A percentile compares a stretch with the other conserved stretches of the same genome.
phyloP scores from a whole-genome alignment of 176 grass and related monocot genomes.

The Carex littledalei region DNA sequence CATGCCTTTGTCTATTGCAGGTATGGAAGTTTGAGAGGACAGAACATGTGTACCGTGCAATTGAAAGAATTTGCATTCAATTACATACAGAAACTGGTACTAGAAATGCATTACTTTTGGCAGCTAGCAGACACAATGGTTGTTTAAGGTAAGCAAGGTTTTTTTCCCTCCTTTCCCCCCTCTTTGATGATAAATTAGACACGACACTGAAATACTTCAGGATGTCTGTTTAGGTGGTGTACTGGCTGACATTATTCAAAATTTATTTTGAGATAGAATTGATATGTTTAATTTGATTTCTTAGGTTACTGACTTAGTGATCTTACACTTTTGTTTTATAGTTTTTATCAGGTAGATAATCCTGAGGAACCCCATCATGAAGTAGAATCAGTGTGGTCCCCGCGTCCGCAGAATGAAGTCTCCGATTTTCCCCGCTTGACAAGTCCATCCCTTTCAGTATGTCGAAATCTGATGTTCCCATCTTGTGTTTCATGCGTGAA shows the following conservation, averaged over 20 bases:
- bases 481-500: constrained; percentile 5
- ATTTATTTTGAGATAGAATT: no score
- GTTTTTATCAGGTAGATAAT: neutral
- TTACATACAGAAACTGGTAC: constrained; percentile 8
- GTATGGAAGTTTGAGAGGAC: constrained; percentile 6
- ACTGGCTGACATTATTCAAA: no score
- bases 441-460: neutral
- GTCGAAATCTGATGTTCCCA: neutral
- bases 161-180: no score
- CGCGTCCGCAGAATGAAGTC: neutral
- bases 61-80: neutral
- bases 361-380: neutral
- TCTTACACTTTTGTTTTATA: neutral
- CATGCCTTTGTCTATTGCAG: constrained; percentile 1
- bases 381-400: neutral
- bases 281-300: neutral
- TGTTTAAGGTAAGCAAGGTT: neutral
- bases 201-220: no score
- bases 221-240: no score
- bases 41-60: neutral
- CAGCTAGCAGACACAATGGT: neutral
- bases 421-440: neutral
- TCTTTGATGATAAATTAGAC: no score
- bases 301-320: neutral
- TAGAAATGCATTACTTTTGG: neutral